Evolutionary conservation across 2,329 filamentous ascomycete genomes (phyloP).

Genomic region (Nemania abortiva): DNA sequence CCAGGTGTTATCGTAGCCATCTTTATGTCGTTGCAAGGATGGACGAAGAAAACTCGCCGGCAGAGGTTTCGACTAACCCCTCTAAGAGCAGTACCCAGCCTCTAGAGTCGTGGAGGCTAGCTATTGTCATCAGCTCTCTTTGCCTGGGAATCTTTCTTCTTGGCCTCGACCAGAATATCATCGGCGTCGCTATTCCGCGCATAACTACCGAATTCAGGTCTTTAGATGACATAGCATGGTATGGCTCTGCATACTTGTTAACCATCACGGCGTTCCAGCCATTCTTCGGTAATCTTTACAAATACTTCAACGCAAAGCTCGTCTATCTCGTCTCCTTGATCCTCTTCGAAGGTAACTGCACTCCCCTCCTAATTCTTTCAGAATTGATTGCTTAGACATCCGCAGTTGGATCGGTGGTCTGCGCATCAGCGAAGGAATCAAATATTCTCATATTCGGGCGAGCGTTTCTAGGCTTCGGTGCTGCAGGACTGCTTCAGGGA

Average conservation of each 20-base stretch:
- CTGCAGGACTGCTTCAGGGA: constrained; percentile 46
- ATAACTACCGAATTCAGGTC: constrained; percentile 46
- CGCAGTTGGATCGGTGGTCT: constrained; percentile 41
- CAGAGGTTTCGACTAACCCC: too few species aligned
- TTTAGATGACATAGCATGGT: constrained; percentile 44
- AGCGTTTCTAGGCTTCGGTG: constrained; percentile 45
- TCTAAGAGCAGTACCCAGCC: too few species aligned
- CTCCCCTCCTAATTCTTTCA: not conserved
- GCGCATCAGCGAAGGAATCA: constrained; percentile 42
- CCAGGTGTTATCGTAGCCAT: too few species aligned
- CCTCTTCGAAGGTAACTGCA: constrained; percentile 29
- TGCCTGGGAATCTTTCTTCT: constrained; percentile 28
- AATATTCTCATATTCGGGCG: constrained; percentile 46
- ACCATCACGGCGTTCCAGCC: constrained; percentile 38
- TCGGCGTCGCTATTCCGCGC: constrained; percentile 42
- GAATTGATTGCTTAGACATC: not conserved
- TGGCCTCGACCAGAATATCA: constrained; percentile 31
- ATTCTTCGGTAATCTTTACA: constrained; percentile 37
- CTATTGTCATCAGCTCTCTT: constrained; percentile 17
- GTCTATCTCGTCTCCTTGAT: constrained; percentile 34
- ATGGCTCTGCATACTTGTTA: constrained; percentile 43
- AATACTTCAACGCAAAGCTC: constrained; percentile 29
- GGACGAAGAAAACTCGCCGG: too few species aligned
- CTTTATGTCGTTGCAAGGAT: too few species aligned
- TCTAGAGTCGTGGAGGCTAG: not conserved